Conservation (phyloP, 2,329 filamentous ascomycete genomes). For the Shiraia bambusicola region DNA sequence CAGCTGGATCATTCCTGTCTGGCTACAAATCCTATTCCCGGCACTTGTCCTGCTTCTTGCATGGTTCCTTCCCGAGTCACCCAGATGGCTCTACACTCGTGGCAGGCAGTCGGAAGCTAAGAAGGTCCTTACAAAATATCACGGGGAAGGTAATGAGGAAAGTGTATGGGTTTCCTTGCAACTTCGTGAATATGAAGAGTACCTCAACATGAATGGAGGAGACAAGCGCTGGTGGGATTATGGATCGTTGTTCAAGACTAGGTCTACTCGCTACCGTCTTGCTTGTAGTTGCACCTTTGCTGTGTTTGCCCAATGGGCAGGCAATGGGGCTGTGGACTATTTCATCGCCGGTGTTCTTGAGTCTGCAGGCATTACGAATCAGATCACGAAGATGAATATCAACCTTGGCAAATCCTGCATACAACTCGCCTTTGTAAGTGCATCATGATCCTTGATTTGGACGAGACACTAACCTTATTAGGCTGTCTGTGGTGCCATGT, state of each 20-base stretch:
- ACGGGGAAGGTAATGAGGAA: slow-evolving; percentile 49
- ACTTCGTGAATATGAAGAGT: slow-evolving; percentile 47
- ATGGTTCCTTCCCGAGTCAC: slow-evolving; percentile 60
- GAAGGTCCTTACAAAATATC: slow-evolving; percentile 58
- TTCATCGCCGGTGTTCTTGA: slow-evolving; percentile 39
- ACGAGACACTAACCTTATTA: slow-evolving; percentile 1
- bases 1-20: slow-evolving; percentile 27
- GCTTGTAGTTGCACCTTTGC: slow-evolving; percentile 55
- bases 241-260: slow-evolving; percentile 52
- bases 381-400: slow-evolving; percentile 39
- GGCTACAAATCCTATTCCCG: slow-evolving; percentile 31
- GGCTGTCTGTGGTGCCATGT: slow-evolving; percentile 38
- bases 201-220: slow-evolving; percentile 55
- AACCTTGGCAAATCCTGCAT: slow-evolving; percentile 41
- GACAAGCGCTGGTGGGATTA: slow-evolving; percentile 64
- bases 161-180: slow-evolving; percentile 32
- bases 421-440: slow-evolving; percentile 33
- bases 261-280: slow-evolving; percentile 51
- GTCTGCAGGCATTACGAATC: slow-evolving; percentile 37
- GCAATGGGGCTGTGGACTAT: slow-evolving; percentile 40
- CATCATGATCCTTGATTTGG: too few relatives aligned
- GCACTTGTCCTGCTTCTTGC: slow-evolving; percentile 48
- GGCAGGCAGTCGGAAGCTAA: slow-evolving; percentile 56
- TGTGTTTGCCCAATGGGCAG: slow-evolving; percentile 53
- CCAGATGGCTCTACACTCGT: slow-evolving; percentile 59